Base-by-base conservation (phyloP, 768 basidiomycete species). In the Leucosporidium yakuticum region DNA sequence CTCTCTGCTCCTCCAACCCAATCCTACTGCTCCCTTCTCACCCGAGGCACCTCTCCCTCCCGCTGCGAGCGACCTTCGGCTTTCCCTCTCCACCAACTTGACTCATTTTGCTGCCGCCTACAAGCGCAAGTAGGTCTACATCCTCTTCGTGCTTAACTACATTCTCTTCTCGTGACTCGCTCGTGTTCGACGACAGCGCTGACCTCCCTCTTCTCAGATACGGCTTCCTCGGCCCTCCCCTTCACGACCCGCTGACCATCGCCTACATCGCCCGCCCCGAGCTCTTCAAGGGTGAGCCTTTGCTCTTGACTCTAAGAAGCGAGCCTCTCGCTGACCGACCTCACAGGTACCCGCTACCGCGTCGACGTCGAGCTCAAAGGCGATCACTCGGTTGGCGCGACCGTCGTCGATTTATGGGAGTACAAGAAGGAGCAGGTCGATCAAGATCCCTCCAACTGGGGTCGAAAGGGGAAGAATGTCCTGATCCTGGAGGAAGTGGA, bases 231-330 rank as follows among this genome's bases (percentile, higher is more conserved):
- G 92, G 91, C 0, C 91, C 92, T 12, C 92, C 91, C 4, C 80
- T 92, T 3, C 92, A 95, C 69, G 91, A 94, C 73, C 86, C 90
- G 0, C 81, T 94, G 50, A 89, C 91, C 0, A 81, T 93, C 49
- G 88, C 85, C 11, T 93, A 90, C 68, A 81, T 91, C 49, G 83
- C 85, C 2, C 78, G 79, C n/a, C 89, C 90, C 0, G 82, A 85
- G 20, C 74, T 91, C 2, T 91, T 91, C 77, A 77, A 77, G 31
- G 79, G 79, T 58, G 82, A 76, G 57, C 81, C 89, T 17, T 12
- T 29, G 25, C 19, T 25, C 25, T 25, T 36, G 50, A 14, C 50
- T 20, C 4, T 44, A 15, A 12, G 6, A 36, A 5, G 14, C 39
- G 23, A 21, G 4, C 17, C n/a, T 21, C 31, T 31, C 39, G 21